A percentile compares a stretch with the other conserved stretches of the same genome.
phyloP scores from a whole-genome alignment of 164 flowering plant species.

The Taxillus chinensis region DNA sequence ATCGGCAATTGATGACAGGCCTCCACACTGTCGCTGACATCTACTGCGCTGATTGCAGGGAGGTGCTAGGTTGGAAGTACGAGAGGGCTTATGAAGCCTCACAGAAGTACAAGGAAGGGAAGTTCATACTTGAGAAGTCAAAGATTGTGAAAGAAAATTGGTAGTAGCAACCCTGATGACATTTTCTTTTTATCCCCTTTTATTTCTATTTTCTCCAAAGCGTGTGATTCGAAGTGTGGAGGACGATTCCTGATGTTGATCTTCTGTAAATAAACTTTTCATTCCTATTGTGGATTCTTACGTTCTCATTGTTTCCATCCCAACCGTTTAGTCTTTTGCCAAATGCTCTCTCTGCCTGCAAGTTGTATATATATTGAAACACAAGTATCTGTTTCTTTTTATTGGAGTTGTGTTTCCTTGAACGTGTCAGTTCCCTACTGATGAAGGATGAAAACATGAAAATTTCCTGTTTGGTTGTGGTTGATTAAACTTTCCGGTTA shows the following conservation, averaged over 20 bases:
- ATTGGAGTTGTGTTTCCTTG: not conserved
- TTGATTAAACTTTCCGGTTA: too few species aligned
- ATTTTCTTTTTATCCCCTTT: not conserved
- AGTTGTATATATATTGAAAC: not conserved
- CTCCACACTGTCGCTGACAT: constrained; percentile 52
- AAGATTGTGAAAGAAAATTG: constrained; percentile 53
- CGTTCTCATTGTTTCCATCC: not conserved
- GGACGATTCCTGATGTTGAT: not conserved
- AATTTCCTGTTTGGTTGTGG: too few species aligned
- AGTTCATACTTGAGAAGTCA: constrained; percentile 55
- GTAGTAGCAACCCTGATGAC: constrained; percentile 13
- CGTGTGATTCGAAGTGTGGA: not conserved
- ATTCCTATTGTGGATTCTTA: not conserved
- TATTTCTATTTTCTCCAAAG: not conserved
- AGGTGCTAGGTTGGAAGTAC: constrained; percentile 55
- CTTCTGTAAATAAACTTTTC: not conserved
- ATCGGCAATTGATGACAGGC: constrained; percentile 38
- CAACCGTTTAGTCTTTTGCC: not conserved
- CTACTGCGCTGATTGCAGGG: constrained; percentile 29
- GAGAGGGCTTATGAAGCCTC: constrained; percentile 45
- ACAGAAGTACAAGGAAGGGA: constrained; percentile 74
- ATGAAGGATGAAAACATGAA: too few species aligned
- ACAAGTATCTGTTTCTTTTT: not conserved
- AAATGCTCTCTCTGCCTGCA: not conserved
- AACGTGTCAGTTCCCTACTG: not conserved